Conservation (phyloP, 371 early-diverging fungal genomes). For the Lichtheimia hyalospora region DNA sequence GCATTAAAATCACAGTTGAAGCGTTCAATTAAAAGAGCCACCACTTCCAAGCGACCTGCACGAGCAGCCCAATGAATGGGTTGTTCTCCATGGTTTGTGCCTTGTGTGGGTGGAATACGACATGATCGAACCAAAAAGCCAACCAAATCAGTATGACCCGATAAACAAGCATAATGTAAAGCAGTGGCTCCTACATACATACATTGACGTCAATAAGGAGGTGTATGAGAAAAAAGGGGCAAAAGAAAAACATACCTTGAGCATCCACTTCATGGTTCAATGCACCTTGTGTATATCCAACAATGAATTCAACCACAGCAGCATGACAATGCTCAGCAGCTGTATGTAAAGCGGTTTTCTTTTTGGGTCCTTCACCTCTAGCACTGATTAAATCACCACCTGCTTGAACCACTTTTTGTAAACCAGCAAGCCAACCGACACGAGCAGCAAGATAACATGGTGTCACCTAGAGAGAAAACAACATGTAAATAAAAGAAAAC, state of each 20-base stretch:
- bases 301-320: slow-evolving; percentile 38
- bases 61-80: slow-evolving; percentile 46
- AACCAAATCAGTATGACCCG: slow-evolving; percentile 41
- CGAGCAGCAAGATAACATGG: slow-evolving; percentile 48
- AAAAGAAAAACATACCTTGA: slow-evolving; percentile 23
- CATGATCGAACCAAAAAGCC: slow-evolving; percentile 27
- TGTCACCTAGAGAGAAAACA: slow-evolving; percentile 26
- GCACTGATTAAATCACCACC: slow-evolving; percentile 34
- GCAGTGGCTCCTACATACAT: slow-evolving; percentile 31
- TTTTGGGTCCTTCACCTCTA: slow-evolving; percentile 30
- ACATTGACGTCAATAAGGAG: neutral
- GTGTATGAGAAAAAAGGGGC: neutral
- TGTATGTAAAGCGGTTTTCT: slow-evolving; percentile 38
- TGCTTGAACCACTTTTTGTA: slow-evolving; percentile 38
- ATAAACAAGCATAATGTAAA: slow-evolving; percentile 44
- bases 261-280: slow-evolving; percentile 27
- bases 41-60: slow-evolving; percentile 33
- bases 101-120: slow-evolving; percentile 24
- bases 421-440: slow-evolving; percentile 46
- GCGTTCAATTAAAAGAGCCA: slow-evolving; percentile 29
- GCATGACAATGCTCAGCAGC: slow-evolving; percentile 46
- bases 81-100: slow-evolving; percentile 26
- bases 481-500: neutral
- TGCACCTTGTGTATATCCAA: slow-evolving; percentile 25
- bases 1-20: slow-evolving; percentile 35